phyloP scores from a whole-genome alignment of 768 basidiomycete species.

The Mycena galericulata region DNA sequence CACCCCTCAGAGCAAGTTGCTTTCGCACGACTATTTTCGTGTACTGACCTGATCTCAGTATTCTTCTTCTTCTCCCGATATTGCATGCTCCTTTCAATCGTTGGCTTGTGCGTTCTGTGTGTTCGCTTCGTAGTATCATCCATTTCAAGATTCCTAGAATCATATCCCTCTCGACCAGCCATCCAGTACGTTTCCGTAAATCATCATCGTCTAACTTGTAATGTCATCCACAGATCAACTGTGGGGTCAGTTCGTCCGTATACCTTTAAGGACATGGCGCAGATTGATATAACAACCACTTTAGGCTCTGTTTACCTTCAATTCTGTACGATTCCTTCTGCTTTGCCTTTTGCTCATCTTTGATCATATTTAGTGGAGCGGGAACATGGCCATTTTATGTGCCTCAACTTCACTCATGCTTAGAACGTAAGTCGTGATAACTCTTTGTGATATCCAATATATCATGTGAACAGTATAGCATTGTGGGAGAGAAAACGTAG shows the following conservation, averaged over 20 bases:
- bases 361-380: slow-evolving; percentile 59
- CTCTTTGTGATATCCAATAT: slow-evolving; percentile 8
- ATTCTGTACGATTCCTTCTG: slow-evolving; percentile 58
- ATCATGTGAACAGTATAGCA: slow-evolving; percentile 60
- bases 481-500: slow-evolving; percentile 72
- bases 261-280: background rate
- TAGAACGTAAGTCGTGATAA: slow-evolving; percentile 62
- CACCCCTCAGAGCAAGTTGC: slow-evolving; percentile 35
- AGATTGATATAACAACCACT: slow-evolving; percentile 6
- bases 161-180: slow-evolving; percentile 64
- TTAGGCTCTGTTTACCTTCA: slow-evolving; percentile 76
- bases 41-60: slow-evolving; percentile 45
- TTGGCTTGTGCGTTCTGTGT: slow-evolving; percentile 66
- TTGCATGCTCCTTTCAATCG: slow-evolving; percentile 73
- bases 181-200: slow-evolving; percentile 49
- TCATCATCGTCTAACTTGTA: slow-evolving; percentile 25
- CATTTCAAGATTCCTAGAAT: slow-evolving; percentile 54
- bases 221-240: slow-evolving; percentile 62
- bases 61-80: slow-evolving; percentile 81
- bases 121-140: background rate
- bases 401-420: slow-evolving; percentile 79
- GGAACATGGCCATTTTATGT: slow-evolving; percentile 74
- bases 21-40: background rate
- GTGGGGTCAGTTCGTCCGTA: slow-evolving; percentile 56
- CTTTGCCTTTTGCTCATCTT: slow-evolving; percentile 14